Base-by-base conservation (phyloP, 2,329 filamentous ascomycete species). In the Huntiella moniliformis region DNA sequence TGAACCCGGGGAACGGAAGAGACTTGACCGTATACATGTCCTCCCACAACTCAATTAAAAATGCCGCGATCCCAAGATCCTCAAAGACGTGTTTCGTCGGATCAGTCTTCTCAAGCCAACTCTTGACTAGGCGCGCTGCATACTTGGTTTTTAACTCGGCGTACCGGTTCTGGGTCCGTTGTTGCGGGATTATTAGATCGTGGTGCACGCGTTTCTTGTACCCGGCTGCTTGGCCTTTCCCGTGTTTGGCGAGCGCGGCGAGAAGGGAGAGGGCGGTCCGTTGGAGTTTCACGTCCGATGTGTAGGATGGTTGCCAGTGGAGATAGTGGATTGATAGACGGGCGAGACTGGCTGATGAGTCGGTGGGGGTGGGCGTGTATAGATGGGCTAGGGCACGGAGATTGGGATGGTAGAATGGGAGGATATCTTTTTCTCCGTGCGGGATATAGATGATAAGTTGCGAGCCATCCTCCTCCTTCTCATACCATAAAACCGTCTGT, bases 51-150 rank as follows among this genome's bases (percentile, higher is more conserved):
- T 95, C 87, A 18, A 96, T 83, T 44, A 96, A 65, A 55, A 95
- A 98, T 0, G 88, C 82, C 0, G 88, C 82, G 51, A 98, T 95
- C 3, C 77, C 73, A 15, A 98, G 64, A 57, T 96, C 88, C 58
- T 98, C 91, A 60, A 95, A 96, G 2, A 96, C 85, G 57, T 96
- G 87, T 59, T 96, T 98, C 12, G 67, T 67, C 0, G 87, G 83
- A 57, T 93, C 86, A 0, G 87, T 96, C 44, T 72, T 71, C 63
- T 96, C 91, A 11, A 77, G 77, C 91, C 88, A 98, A 1, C 62
- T 64, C n/a, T 73, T 61, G 11, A 86, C 79, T 10, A 98, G 64
- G 1, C 61, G 56, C 15, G 73, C 71, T 1, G 84, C 85, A 57
- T 96, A 86, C 54, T 73, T 80, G 45, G 73, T 66, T 62, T 96